Conservation (phyloP, 2,329 filamentous ascomycete genomes). For the Ophioceras dolichostomum region DNA sequence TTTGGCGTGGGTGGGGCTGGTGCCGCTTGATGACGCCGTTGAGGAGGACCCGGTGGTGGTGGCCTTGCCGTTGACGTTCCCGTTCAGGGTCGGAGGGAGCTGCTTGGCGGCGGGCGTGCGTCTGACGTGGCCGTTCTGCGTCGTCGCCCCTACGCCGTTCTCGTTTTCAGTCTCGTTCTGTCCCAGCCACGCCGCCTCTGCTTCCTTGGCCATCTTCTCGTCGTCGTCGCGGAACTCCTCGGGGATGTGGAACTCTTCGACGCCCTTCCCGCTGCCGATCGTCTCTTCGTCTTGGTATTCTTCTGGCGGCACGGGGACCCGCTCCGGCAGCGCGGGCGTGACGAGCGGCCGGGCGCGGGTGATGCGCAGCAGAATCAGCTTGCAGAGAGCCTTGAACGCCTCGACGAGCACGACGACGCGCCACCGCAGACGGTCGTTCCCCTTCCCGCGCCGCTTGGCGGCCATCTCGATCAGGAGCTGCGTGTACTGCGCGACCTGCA, state of each 20-base stretch:
- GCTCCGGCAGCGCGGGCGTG: slow-evolving; percentile 72
- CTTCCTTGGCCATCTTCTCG: slow-evolving; percentile 25
- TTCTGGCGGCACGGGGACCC: slow-evolving; percentile 60
- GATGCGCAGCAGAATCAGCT: slow-evolving; percentile 66
- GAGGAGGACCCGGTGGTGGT: neutral
- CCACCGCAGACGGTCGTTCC: slow-evolving; percentile 76
- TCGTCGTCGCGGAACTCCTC: slow-evolving; percentile 45
- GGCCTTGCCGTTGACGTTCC: neutral
- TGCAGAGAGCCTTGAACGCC: slow-evolving; percentile 72
- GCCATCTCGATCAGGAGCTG: slow-evolving; percentile 97
- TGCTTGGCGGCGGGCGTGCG: neutral
- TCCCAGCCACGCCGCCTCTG: no score
- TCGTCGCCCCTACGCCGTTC: slow-evolving; percentile 16
- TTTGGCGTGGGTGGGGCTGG: slow-evolving; percentile 27
- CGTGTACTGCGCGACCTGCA: slow-evolving; percentile 89
- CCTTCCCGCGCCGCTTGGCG: slow-evolving; percentile 74
- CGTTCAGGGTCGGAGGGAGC: slow-evolving; percentile 6
- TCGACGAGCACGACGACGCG: slow-evolving; percentile 77
- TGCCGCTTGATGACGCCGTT: slow-evolving; percentile 10
- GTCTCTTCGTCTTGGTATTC: slow-evolving; percentile 39
- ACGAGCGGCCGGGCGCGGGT: slow-evolving; percentile 76
- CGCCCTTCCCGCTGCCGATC: slow-evolving; percentile 18
- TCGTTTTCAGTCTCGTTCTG: slow-evolving; percentile 15
- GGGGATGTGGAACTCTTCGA: neutral
- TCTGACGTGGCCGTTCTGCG: slow-evolving; percentile 18